phyloP scores from a whole-genome alignment of 768 basidiomycete species.

The Leucocoprinus leucothites region DNA sequence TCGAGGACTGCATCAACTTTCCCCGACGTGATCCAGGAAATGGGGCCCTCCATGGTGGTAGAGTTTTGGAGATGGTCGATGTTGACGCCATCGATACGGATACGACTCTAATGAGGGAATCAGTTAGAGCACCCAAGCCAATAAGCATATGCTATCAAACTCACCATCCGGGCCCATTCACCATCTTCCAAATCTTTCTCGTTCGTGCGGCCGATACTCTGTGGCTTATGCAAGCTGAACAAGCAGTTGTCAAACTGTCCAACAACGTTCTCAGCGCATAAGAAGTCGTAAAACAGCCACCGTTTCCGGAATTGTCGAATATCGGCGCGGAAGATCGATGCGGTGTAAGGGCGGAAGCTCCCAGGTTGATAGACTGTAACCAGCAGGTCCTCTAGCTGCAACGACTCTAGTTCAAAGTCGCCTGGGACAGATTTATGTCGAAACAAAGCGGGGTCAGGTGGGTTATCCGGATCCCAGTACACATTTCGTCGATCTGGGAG shows the following conservation, averaged over 20 bases:
- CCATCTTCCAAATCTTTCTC: constrained; percentile 82
- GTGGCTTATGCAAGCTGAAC: constrained; percentile 93
- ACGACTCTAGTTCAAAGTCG: constrained; percentile 88
- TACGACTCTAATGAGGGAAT: constrained; percentile 63
- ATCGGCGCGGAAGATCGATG: constrained; percentile 92
- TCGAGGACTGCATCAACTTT: constrained; percentile 96
- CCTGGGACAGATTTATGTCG: constrained; percentile 71
- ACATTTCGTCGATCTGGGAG: constrained; percentile 80
- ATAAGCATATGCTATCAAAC: constrained; percentile 17
- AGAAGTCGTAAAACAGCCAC: constrained; percentile 94
- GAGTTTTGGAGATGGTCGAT: constrained; percentile 92
- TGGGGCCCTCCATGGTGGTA: constrained; percentile 79
- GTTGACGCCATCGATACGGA: constrained; percentile 95
- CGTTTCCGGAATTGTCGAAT: constrained; percentile 81
- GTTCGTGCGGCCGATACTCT: constrained; percentile 89
- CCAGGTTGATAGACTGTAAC: constrained; percentile 94
- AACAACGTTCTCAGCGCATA: constrained; percentile 92
- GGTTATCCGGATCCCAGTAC: constrained; percentile 80
- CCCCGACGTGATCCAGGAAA: constrained; percentile 97
- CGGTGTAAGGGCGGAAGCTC: constrained; percentile 87
- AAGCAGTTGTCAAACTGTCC: constrained; percentile 98
- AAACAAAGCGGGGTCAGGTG: constrained; percentile 77
- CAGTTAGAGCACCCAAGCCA: background rate
- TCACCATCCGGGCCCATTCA: constrained; percentile 86
- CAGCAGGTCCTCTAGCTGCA: constrained; percentile 90